phyloP scores from a whole-genome alignment of 768 basidiomycete genomes.

The Leccinellum rugosiceps region DNA sequence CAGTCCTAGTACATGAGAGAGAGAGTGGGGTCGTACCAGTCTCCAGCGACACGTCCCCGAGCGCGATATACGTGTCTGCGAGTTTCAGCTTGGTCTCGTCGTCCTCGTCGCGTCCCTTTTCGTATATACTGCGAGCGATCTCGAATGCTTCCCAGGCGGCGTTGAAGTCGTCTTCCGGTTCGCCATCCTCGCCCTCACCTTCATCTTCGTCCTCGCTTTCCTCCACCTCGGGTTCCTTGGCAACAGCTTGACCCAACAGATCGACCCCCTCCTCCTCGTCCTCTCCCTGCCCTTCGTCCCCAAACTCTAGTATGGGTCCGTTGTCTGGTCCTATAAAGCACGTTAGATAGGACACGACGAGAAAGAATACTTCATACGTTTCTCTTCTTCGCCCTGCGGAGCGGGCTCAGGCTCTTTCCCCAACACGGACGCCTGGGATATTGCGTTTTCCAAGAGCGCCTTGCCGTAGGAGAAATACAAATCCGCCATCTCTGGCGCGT shows the following conservation, averaged over 20 bases:
- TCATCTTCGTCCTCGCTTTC: constrained; percentile 52
- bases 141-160: constrained; percentile 99
- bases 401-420: constrained; percentile 73
- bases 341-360: neutral
- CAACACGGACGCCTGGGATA: constrained; percentile 80
- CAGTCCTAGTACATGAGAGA: neutral
- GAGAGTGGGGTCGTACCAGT: constrained; percentile 60
- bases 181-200: constrained; percentile 46
- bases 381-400: constrained; percentile 39
- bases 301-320: constrained; percentile 73
- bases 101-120: constrained; percentile 56
- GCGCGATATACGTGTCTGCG: constrained; percentile 84
- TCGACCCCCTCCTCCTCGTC: constrained; percentile 59
- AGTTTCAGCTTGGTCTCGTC: constrained; percentile 73
- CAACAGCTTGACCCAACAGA: constrained; percentile 57
- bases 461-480: constrained; percentile 90
- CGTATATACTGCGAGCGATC: constrained; percentile 83
- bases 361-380: constrained; percentile 22
- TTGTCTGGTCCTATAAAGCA: constrained; percentile 35
- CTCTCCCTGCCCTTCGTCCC: constrained; percentile 69
- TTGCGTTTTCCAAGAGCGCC: constrained; percentile 90
- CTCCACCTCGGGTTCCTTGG: constrained; percentile 49
- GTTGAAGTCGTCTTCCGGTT: constrained; percentile 96
- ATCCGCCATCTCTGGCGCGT: constrained; percentile 82
- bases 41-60: constrained; percentile 97